Evolutionary conservation across 2,329 filamentous ascomycete genomes (phyloP), one percentile per base, ranked within the genome.

Genomic region (Fusarium sacchari): DNA sequence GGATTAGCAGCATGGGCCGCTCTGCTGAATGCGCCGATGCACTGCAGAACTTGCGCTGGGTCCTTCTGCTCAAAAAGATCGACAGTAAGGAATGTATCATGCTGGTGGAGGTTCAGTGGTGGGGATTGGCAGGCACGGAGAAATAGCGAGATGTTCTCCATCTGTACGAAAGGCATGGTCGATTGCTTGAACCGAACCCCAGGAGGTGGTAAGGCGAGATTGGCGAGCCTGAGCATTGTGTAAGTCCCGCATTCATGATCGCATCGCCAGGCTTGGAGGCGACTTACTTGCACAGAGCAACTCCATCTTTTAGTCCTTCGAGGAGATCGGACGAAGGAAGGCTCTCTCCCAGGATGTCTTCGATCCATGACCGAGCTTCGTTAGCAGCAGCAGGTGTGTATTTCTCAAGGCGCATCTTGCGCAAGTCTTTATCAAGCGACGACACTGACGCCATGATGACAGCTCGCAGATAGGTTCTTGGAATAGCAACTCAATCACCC

Each of bases 141-240:
- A 84, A 98, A 99, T 80, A 97, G 94, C 9, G 95, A 97, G 80
- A 99, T 98, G 81, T 99, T 99, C 83, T 99, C 96, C 95, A 98
- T 98, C 83, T 99, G 96, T 44, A 98, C 96, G 81, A 99, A 99
- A 1, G 96, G 96, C 96, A 98, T 98, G 44, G 91, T 85, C 2
- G 95, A 97, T 80, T 92, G 88, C 84, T 98, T 98, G 88, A 93
- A 98, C 82, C 92, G 94, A 83, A 97, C 89, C 37, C 92, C 92
- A 1, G 94, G 93, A 22, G 92, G 89, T 32, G 94, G 93, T 42
- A 93, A 83, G 37, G 90, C 93, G 64, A 96, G 87, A 80, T 97
- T 98, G 78, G 94, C 89, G 59, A 98, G 91, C 79, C 94, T 96
- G 22, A 52, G 22, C 39, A 20, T 24, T 42, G 53, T 69, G 50